Percentiles rank a stretch among this genome's conserved stretches.
Evolutionary conservation across 1,139 yeast genomes (phyloP).

Genomic region (Zygoascus meyerae): DNA sequence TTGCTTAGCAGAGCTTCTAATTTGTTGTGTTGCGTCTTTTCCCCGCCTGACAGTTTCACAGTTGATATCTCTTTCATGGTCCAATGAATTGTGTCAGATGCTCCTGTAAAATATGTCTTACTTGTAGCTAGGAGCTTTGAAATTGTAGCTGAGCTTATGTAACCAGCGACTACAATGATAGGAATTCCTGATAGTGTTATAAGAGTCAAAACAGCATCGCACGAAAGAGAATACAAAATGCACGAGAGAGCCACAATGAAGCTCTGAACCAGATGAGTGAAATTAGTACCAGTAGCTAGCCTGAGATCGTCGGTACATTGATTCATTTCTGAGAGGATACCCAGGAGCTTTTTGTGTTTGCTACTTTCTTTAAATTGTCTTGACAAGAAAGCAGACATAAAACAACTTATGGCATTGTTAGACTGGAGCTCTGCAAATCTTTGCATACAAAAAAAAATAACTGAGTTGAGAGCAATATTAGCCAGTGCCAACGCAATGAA

Average conservation of each 20-base stretch:
- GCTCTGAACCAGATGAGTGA: slow-evolving; percentile 53
- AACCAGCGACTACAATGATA: slow-evolving; percentile 47
- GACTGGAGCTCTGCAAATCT: slow-evolving; percentile 69
- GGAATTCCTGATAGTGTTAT: slow-evolving; percentile 72
- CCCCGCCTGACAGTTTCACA: slow-evolving; percentile 59
- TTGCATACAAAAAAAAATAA: slow-evolving; percentile 15
- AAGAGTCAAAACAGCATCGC: slow-evolving; percentile 80
- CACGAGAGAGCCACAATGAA: slow-evolving; percentile 50
- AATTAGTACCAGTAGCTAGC: slow-evolving; percentile 60
- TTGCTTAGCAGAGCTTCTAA: slow-evolving; percentile 39
- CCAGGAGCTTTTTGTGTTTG: slow-evolving; percentile 39
- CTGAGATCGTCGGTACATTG: slow-evolving; percentile 76
- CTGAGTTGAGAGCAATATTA: slow-evolving; percentile 42
- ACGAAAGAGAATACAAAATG: slow-evolving; percentile 60
- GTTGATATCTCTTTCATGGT: slow-evolving; percentile 52
- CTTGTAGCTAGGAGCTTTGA: slow-evolving; percentile 49
- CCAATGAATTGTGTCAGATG: slow-evolving; percentile 68
- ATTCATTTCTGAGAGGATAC: slow-evolving; percentile 51
- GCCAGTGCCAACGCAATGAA: slow-evolving; percentile 2
- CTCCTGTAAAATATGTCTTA: slow-evolving; percentile 49
- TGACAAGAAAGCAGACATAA: slow-evolving; percentile 34
- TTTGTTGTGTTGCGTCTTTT: slow-evolving; percentile 43
- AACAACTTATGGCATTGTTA: slow-evolving; percentile 44
- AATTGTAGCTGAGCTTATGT: slow-evolving; percentile 48
- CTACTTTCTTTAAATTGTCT: slow-evolving; percentile 47